Conservation (phyloP, 1,284 basidiomycete genomes). For the Agroathelia rolfsii region DNA sequence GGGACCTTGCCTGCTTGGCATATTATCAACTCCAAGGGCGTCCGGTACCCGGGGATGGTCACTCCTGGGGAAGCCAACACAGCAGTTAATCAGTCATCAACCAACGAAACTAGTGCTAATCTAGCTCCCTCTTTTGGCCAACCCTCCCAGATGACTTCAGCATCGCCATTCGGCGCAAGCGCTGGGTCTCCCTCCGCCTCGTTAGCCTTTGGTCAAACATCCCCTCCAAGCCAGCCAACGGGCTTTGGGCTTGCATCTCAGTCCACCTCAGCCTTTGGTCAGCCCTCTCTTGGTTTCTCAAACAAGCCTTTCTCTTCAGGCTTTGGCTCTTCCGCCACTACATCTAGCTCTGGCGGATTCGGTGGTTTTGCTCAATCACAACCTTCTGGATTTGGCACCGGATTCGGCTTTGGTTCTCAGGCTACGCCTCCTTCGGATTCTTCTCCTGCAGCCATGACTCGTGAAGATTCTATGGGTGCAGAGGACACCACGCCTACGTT, state of each 20-base stretch:
- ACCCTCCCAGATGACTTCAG: slow-evolving; percentile 10
- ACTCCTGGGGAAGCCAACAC: slow-evolving; percentile 10
- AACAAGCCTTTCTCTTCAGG: slow-evolving; percentile 11
- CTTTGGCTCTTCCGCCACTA: slow-evolving; percentile 17
- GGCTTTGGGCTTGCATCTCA: slow-evolving; percentile 11
- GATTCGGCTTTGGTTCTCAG: slow-evolving; percentile 17
- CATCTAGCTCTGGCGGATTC: slow-evolving; percentile 17
- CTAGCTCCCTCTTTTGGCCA: slow-evolving; percentile 16
- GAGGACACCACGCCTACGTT: slow-evolving; percentile 25
- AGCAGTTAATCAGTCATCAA: slow-evolving; percentile 5
- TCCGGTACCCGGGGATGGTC: slow-evolving; percentile 48
- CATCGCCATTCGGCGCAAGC: slow-evolving; percentile 1
- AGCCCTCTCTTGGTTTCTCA: slow-evolving; percentile 11
- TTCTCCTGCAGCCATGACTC: slow-evolving; percentile 9
- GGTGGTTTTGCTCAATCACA: slow-evolving; percentile 20
- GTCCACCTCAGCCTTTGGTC: slow-evolving; percentile 14
- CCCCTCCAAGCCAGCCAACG: slow-evolving; percentile 14
- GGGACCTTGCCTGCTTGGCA: slow-evolving; percentile 74
- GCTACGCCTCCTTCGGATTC: slow-evolving; percentile 3
- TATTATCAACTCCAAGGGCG: slow-evolving; percentile 45
- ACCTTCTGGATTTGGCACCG: slow-evolving; percentile 24
- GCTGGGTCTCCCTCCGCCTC: slow-evolving; percentile 7
- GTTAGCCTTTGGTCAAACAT: slow-evolving; percentile 19
- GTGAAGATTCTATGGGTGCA: slow-evolving; percentile 28
- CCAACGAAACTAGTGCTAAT: slow-evolving; percentile 2